Evolutionary conservation across 2,329 filamentous ascomycete species (phyloP).

Genomic region (Diaporthe sp.): DNA sequence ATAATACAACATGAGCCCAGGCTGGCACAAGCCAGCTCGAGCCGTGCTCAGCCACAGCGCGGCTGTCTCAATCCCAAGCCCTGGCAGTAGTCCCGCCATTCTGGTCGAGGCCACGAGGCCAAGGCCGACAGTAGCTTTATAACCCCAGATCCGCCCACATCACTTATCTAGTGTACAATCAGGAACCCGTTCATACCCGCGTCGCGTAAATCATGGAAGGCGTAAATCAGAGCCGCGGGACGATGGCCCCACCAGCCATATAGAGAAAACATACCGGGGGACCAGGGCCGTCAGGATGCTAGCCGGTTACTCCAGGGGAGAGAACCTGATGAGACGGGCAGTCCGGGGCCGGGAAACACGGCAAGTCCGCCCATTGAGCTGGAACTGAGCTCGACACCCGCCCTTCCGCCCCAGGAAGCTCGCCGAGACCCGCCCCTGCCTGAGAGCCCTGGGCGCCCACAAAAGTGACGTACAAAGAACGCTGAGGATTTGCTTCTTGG

Average conservation of each 20-base stretch:
- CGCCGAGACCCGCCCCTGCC: constrained; percentile 7
- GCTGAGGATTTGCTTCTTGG: not conserved
- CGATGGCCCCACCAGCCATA: not conserved
- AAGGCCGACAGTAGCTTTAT: not conserved
- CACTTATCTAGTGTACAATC: not conserved
- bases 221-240: not conserved
- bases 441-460: not conserved
- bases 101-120: not conserved
- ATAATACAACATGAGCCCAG: not conserved
- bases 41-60: not conserved
- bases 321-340: not conserved
- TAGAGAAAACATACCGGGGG: not conserved
- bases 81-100: not conserved
- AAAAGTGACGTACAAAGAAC: not conserved
- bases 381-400: not conserved
- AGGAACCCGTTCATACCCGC: not conserved
- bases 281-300: not conserved
- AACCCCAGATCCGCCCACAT: constrained; percentile 4
- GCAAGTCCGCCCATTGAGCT: constrained; percentile 10
- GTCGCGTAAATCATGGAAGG: not conserved
- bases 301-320: not conserved
- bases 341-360: constrained; percentile 15
- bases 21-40: not conserved
- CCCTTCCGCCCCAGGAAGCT: constrained; percentile 12
- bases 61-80: not conserved